phyloP scores from a whole-genome alignment of 768 basidiomycete genomes.

The Lactifluus echinatus region DNA sequence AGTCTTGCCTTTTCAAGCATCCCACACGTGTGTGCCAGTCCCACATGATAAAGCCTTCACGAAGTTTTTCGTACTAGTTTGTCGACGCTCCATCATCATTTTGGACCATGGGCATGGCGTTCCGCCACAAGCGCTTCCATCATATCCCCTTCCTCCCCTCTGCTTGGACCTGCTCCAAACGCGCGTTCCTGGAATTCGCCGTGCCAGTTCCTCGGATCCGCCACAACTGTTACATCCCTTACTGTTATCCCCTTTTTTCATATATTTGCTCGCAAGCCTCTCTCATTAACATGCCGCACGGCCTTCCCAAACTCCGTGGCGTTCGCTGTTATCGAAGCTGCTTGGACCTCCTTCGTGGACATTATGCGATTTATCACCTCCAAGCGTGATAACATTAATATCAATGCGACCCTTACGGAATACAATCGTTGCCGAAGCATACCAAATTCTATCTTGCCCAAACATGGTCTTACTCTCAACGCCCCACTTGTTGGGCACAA shows the following conservation, averaged over 20 bases:
- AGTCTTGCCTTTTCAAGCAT: constrained; percentile 17
- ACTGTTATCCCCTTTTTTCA: neutral
- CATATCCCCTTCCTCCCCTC: constrained; percentile 7
- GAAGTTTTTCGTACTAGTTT: neutral
- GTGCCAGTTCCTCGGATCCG: constrained; percentile 1
- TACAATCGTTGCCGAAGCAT: neutral
- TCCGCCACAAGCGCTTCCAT: constrained; percentile 15
- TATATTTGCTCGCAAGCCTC: neutral
- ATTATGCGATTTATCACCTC: constrained; percentile 7
- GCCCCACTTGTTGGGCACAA: neutral
- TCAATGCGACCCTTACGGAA: neutral
- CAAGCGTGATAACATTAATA: neutral
- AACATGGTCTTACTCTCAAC: neutral
- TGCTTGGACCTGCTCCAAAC: neutral
- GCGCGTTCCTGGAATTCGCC: neutral
- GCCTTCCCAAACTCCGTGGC: constrained; percentile 14
- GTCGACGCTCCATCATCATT: constrained; percentile 4
- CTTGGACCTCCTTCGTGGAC: neutral
- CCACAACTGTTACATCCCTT: neutral
- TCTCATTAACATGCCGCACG: neutral
- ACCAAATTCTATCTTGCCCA: neutral
- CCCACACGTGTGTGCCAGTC: constrained; percentile 3
- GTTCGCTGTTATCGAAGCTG: constrained; percentile 8
- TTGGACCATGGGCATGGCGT: constrained; percentile 9
- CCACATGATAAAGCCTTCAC: neutral